phyloP scores from a whole-genome alignment of 768 basidiomycete genomes.

The Hygrophorus russula region DNA sequence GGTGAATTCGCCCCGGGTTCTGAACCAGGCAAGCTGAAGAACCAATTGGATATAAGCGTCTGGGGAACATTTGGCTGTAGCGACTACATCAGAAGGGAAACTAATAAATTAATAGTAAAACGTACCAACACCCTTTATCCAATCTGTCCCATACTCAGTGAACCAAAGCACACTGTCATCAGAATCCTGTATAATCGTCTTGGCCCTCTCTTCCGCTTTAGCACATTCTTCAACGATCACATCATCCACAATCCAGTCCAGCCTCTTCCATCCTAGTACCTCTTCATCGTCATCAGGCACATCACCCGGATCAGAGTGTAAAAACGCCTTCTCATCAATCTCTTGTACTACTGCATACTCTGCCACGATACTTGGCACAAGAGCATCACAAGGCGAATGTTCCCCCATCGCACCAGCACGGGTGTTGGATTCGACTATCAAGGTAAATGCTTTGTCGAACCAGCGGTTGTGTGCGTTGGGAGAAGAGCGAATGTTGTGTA shows the following conservation, averaged over 20 bases:
- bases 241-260: conserved; percentile 70
- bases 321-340: conserved; percentile 40
- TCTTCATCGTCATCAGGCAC: conserved; percentile 1
- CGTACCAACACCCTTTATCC: conserved; percentile 72
- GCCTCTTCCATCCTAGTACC: conserved; percentile 37
- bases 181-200: conserved; percentile 57
- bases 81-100: not conserved
- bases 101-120: conserved; percentile 5
- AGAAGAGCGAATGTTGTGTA: conserved; percentile 61
- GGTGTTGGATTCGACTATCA: conserved; percentile 77
- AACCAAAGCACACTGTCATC: conserved; percentile 82
- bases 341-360: conserved; percentile 73
- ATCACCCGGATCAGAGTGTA: conserved; percentile 9
- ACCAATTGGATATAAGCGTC: conserved; percentile 90
- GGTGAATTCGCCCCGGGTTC: conserved; percentile 61
- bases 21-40: conserved; percentile 86
- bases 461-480: conserved; percentile 68
- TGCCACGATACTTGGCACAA: conserved; percentile 78
- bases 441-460: conserved; percentile 78
- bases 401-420: conserved; percentile 85
- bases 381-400: conserved; percentile 83
- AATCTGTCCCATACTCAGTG: conserved; percentile 70
- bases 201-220: conserved; percentile 46
- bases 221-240: conserved; percentile 43
- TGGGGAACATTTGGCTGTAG: conserved; percentile 35